These are phyloP conservation scores for Pulveroboletus sp. DNA, from an alignment of 768 basidiomycete species.

Conservation along the genomic window DNA sequence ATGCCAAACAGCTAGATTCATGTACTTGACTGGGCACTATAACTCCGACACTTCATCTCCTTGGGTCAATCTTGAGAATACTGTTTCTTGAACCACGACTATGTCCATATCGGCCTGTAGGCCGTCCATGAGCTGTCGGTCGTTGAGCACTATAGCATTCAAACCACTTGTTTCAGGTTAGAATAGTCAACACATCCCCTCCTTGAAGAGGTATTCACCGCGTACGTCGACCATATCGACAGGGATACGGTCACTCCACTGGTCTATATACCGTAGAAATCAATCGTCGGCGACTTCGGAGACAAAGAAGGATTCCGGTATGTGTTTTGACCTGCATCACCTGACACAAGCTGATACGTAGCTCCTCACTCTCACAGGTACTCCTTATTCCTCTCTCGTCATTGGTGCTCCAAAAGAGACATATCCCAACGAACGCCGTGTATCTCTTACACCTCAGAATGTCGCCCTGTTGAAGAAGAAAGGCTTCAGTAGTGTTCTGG, in stretches of 20 bases:
- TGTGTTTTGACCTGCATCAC: slow-evolving; percentile 1
- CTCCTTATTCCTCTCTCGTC: slow-evolving; percentile 66
- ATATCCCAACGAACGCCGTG: slow-evolving; percentile 74
- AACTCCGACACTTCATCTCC: slow-evolving; percentile 10
- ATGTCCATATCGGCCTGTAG: slow-evolving; percentile 32
- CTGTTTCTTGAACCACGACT: slow-evolving; percentile 22
- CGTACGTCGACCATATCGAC: background rate
- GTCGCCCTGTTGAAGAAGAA: slow-evolving; percentile 74
- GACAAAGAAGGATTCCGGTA: slow-evolving; percentile 26
- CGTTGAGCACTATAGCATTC: slow-evolving; percentile 13
- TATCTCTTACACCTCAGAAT: slow-evolving; percentile 79
- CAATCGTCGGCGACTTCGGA: slow-evolving; percentile 12
- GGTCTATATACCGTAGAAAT: slow-evolving; percentile 26
- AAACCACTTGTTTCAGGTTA: slow-evolving; percentile 25
- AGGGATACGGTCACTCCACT: slow-evolving; percentile 32
- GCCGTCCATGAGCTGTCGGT: slow-evolving; percentile 26
- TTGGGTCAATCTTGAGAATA: slow-evolving; percentile 14
- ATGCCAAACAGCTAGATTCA: slow-evolving; percentile 13
- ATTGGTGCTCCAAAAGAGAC: slow-evolving; percentile 77
- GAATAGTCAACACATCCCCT: background rate
- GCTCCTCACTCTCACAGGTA: slow-evolving; percentile 32
- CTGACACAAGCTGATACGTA: background rate
- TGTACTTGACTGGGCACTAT: slow-evolving; percentile 18
- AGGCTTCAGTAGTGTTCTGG: slow-evolving; percentile 68
- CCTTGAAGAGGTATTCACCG: slow-evolving; percentile 1